These are phyloP conservation scores for Nakaseomyces nivariensis DNA, from an alignment of 1,139 yeast genomes.

Conservation along the genomic window DNA sequence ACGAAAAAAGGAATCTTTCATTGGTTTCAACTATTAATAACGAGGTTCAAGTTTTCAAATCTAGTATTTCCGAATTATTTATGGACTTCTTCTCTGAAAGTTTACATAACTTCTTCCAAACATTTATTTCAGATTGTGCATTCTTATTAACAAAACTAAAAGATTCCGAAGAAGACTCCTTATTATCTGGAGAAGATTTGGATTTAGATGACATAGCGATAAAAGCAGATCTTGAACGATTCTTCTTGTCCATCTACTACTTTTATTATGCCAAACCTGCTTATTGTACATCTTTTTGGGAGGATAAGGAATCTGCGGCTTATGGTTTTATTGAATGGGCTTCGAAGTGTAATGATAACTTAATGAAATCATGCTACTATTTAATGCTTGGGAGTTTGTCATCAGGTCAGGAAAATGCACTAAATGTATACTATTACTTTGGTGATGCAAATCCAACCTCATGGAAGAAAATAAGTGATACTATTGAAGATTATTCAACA, in stretches of 20 bases:
- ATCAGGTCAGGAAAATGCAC: constrained; percentile 46
- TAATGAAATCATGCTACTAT: constrained; percentile 76
- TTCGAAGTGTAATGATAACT: constrained; percentile 67
- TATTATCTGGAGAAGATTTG: constrained; percentile 44
- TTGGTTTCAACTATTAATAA: not conserved
- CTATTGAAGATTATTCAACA: constrained; percentile 46
- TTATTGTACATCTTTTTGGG: constrained; percentile 60
- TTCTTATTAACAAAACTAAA: constrained; percentile 70
- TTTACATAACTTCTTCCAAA: constrained; percentile 46
- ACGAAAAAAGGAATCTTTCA: constrained; percentile 13
- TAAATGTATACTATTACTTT: constrained; percentile 36
- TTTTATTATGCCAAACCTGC: constrained; percentile 55
- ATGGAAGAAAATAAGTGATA: constrained; percentile 49
- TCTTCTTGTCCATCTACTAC: constrained; percentile 68
- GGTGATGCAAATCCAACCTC: constrained; percentile 38
- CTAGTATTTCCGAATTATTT: constrained; percentile 13
- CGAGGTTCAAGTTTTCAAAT: not conserved
- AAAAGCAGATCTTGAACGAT: constrained; percentile 78
- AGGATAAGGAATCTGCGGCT: constrained; percentile 49
- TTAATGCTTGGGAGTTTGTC: constrained; percentile 69
- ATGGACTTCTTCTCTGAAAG: constrained; percentile 22
- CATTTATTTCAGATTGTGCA: constrained; percentile 64
- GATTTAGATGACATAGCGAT: constrained; percentile 46
- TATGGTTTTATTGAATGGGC: constrained; percentile 87
- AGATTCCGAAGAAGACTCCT: constrained; percentile 77